phyloP scores from a whole-genome alignment of 1,284 basidiomycete species.

The Trichosporon coremiiforme region DNA sequence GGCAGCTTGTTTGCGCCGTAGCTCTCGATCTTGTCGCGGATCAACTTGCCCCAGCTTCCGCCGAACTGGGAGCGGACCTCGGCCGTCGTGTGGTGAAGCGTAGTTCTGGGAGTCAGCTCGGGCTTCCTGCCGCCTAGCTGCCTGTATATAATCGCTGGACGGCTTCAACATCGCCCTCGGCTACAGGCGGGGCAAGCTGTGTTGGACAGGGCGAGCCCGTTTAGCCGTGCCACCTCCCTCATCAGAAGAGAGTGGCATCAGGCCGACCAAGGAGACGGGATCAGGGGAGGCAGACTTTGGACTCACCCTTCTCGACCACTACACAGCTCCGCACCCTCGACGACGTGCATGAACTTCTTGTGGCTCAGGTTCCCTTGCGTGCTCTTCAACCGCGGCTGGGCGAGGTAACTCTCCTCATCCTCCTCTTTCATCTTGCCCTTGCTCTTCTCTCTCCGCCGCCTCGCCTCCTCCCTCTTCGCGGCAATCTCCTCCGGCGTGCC shows the following conservation, averaged over 20 bases:
- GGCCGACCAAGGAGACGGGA: too few species aligned
- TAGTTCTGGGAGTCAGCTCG: constrained; percentile 33
- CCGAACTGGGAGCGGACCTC: constrained; percentile 54
- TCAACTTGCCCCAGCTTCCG: constrained; percentile 48
- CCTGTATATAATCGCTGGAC: too few species aligned
- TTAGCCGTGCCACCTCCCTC: too few species aligned
- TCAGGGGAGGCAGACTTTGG: too few species aligned
- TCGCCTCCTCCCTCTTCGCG: constrained; percentile 1
- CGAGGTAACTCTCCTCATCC: constrained; percentile 29
- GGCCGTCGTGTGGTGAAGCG: constrained; percentile 53
- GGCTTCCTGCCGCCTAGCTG: too few species aligned
- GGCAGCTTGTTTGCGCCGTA: constrained; percentile 55
- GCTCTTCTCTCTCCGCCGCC: neutral
- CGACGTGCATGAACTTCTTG: constrained; percentile 56
- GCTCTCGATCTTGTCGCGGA: constrained; percentile 52
- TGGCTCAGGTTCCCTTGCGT: constrained; percentile 54
- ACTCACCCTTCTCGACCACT: constrained; percentile 50
- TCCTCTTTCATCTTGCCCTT: constrained; percentile 6
- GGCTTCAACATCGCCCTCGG: too few species aligned
- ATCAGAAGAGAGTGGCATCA: too few species aligned
- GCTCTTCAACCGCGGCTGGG: constrained; percentile 44
- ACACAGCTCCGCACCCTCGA: constrained; percentile 51
- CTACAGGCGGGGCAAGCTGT: too few species aligned
- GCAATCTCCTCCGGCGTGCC: neutral
- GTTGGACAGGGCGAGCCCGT: too few species aligned